phyloP scores from a whole-genome alignment of 257 asterid species.

The Solanum pimpinellifolium region DNA sequence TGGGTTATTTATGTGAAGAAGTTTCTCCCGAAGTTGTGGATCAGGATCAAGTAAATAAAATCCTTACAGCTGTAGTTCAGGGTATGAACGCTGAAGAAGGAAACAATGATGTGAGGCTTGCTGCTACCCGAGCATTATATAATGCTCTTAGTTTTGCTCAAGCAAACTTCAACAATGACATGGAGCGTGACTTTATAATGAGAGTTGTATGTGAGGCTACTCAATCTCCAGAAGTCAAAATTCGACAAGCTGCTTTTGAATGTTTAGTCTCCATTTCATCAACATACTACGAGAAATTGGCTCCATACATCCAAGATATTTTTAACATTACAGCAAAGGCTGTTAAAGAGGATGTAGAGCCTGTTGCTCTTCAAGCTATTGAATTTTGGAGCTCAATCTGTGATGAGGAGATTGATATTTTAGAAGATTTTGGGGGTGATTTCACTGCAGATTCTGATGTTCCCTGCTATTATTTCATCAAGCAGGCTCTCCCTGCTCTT shows the following conservation, averaged over 20 bases:
- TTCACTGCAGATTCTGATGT: constrained; percentile 66
- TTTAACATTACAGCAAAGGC: constrained; percentile 70
- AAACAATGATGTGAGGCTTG: constrained; percentile 60
- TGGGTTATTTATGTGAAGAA: constrained; percentile 80
- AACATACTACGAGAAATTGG: constrained; percentile 61
- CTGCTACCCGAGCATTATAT: constrained; percentile 66
- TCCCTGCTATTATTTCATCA: constrained; percentile 61
- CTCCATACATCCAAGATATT: constrained; percentile 64
- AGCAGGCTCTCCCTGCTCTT: constrained; percentile 74
- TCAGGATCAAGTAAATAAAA: constrained; percentile 78
- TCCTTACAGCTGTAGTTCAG: constrained; percentile 78
- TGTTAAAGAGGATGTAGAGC: constrained; percentile 60
- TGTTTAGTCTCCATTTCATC: constrained; percentile 75
- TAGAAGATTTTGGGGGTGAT: constrained; percentile 65
- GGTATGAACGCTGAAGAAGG: constrained; percentile 72
- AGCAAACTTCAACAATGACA: constrained; percentile 70
- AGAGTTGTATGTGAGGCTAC: constrained; percentile 85
- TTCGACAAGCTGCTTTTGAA: constrained; percentile 78
- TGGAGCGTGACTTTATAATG: constrained; percentile 80
- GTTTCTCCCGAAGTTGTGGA: constrained; percentile 66
- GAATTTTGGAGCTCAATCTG: constrained; percentile 78
- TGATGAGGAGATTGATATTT: constrained; percentile 74
- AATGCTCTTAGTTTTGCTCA: constrained; percentile 82
- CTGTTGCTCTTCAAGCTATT: constrained; percentile 78
- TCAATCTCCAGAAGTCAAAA: constrained; percentile 61